phyloP scores from a whole-genome alignment of 306 rosid species.

The Lathyrus sativus region DNA sequence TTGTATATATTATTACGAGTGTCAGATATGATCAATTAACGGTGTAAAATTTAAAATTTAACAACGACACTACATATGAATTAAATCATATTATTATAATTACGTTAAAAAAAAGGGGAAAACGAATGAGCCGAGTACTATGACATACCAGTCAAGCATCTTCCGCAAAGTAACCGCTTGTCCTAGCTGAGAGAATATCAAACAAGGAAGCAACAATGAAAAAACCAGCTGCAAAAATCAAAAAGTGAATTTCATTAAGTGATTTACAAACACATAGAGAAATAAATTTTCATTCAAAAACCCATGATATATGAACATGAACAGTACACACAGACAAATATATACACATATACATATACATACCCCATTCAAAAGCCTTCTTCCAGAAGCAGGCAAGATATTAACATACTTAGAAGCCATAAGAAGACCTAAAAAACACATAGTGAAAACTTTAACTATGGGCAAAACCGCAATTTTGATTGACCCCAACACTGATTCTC shows the following conservation, averaged over 20 bases:
- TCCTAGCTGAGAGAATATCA: conserved; percentile 92
- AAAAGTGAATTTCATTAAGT: conserved; percentile 7
- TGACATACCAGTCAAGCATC: conserved; percentile 78
- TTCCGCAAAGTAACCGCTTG: conserved; percentile 79
- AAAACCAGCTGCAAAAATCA: conserved; percentile 76
- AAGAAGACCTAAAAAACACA: conserved; percentile 85
- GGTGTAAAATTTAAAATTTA: neutral
- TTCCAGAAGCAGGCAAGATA: conserved; percentile 80
- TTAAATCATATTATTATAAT: neutral
- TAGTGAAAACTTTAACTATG: conserved; percentile 82
- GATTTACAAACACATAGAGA: neutral
- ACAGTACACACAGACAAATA: conserved; percentile 11
- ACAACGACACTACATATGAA: neutral
- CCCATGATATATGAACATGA: neutral
- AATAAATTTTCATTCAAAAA: neutral
- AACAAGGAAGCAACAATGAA: conserved; percentile 87
- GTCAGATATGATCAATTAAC: neutral
- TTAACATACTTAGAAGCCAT: conserved; percentile 95
- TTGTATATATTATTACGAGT: neutral
- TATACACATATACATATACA: neutral
- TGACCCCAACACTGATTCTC: conserved; percentile 63
- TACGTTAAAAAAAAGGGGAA: neutral
- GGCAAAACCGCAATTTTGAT: conserved; percentile 91
- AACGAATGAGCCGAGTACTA: neutral
- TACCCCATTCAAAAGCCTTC: conserved; percentile 92